Base-by-base conservation (phyloP, 177 flowering plant species). In the Telopea speciosissima region DNA sequence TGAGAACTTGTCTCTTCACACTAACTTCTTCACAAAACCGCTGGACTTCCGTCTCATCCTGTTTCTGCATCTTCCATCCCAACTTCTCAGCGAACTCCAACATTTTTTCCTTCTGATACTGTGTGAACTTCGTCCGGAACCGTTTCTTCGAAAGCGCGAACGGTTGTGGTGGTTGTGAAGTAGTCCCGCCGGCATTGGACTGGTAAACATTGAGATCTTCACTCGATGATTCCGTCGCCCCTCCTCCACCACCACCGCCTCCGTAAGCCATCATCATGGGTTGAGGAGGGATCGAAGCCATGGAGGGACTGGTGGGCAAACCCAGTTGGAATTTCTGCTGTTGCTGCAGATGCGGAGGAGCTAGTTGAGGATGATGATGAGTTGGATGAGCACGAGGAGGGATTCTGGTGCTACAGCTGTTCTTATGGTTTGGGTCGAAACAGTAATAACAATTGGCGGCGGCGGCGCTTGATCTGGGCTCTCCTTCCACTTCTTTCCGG, bases 211-310 rank as follows among this genome's bases (percentile, higher is more conserved):
- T 78, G 2, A 81, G 76, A 42, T 84, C 87, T 68, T 82, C 85
- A 60, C 83, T 82, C 0, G 87, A 80, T 3, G 87, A 80, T 69
- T 82, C 85, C 5, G 74, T 78, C 17, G 73, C 81, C 2, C 25
- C 71, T n/a, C 61, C 61, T 19, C 24, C 76, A 40, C 70, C 63
- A 21, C 73, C 70, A 5, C 76, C 72, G 5, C 79, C 17, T 16
- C 54, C 81, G 60, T 70, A 79, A 0, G 82, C 84, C 67, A 81
- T 79, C 28, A 64, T 72, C 82, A 84, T 70, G 5, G 86, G 82
- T 26, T n/a, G n/a, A n/a, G 73, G 76, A 0, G 61, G 61, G 14
- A 77, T 75, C 26, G 75, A 74, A 24, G 68, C 69, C 23, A 75
- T n/a, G 5, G 74, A 63, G 24, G 76, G 77, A 59, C 67, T 68